Evolutionary conservation across 768 basidiomycete genomes (phyloP).

Genomic region (Phanerodontia chrysosporium): DNA sequence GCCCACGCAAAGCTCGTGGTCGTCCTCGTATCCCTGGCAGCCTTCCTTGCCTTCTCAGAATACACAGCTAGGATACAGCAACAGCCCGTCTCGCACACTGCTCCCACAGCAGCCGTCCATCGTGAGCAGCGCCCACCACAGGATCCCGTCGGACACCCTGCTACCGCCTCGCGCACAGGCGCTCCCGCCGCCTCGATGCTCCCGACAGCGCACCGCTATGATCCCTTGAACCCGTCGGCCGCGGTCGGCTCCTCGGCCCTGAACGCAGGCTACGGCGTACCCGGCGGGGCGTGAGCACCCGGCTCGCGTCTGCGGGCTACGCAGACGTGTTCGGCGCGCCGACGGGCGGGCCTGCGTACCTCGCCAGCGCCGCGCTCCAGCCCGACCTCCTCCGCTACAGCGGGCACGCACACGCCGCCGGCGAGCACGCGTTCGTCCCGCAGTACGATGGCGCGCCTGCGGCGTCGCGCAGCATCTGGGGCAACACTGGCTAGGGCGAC

Average conservation of each 20-base stretch:
- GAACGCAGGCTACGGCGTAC: background rate
- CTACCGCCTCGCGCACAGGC: background rate
- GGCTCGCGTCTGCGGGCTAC: background rate
- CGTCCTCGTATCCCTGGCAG: slow-evolving; percentile 1
- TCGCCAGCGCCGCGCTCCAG: background rate
- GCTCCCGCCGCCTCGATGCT: background rate
- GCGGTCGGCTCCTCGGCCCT: background rate
- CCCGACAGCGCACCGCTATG: background rate
- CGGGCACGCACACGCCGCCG: background rate
- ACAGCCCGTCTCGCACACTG: background rate
- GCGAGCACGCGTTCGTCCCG: background rate
- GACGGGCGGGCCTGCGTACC: background rate
- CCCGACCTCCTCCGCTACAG: background rate
- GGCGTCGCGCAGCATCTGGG: slow-evolving; percentile 1
- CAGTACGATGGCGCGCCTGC: background rate
- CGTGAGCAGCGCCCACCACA: slow-evolving; percentile 4
- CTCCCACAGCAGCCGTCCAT: slow-evolving; percentile 2
- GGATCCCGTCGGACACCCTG: slow-evolving; percentile 6
- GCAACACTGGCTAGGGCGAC: slow-evolving; percentile 6
- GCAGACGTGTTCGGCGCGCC: background rate
- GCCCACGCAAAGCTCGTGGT: slow-evolving; percentile 3
- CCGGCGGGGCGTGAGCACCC: background rate
- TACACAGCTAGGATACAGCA: background rate
- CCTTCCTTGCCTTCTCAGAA: background rate
- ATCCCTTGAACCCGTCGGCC: background rate